phyloP scores from a whole-genome alignment of 371 early-diverging fungal genomes.

The Mucor saturninus region DNA sequence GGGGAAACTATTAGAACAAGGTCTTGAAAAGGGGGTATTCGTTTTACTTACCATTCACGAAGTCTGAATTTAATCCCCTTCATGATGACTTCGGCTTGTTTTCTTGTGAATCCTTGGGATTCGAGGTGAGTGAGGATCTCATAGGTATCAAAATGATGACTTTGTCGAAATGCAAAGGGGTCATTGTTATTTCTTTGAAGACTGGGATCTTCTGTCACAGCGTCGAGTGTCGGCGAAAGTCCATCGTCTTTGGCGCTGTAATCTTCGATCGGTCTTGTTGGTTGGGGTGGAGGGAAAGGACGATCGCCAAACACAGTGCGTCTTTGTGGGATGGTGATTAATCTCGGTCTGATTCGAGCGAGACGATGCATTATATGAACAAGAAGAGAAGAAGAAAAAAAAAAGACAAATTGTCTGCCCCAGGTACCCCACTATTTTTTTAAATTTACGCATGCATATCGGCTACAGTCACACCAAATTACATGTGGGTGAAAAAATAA shows the following conservation, averaged over 20 bases:
- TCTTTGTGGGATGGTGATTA: neutral
- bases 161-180: constrained; percentile 7
- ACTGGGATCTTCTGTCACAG: constrained; percentile 17
- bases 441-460: neutral
- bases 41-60: constrained; percentile 37
- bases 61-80: constrained; percentile 67
- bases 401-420: neutral
- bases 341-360: constrained; percentile 1
- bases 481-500: too few relatives aligned
- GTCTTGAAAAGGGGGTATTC: neutral
- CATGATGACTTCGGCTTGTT: constrained; percentile 76
- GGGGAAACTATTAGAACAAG: neutral
- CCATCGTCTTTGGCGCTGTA: neutral
- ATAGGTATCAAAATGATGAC: constrained; percentile 72
- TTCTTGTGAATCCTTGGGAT: constrained; percentile 64
- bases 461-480: too few relatives aligned
- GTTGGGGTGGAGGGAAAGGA: constrained; percentile 49
- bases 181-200: constrained; percentile 2
- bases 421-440: neutral
- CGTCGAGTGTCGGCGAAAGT: constrained; percentile 26
- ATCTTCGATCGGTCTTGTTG: constrained; percentile 39
- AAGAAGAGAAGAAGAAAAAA: constrained; percentile 1
- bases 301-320: constrained; percentile 23
- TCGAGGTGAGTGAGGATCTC: constrained; percentile 64
- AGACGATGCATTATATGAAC: neutral